These are phyloP conservation scores for Aspergillus pseudonomiae DNA, from an alignment of 2,329 filamentous ascomycete species.

Conservation along the genomic window DNA sequence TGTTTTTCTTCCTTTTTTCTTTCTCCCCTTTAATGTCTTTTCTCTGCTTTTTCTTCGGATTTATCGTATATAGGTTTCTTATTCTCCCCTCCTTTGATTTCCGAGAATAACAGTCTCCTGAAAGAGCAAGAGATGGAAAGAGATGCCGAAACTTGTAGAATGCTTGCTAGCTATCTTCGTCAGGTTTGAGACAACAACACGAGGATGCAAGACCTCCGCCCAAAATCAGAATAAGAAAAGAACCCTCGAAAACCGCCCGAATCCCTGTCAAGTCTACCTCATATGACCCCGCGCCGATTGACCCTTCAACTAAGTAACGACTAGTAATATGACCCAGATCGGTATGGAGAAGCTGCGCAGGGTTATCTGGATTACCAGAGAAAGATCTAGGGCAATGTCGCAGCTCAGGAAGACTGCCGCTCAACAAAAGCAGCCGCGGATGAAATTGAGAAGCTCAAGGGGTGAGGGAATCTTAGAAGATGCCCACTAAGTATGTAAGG, in stretches of 20 bases:
- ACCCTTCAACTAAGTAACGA: slow-evolving; percentile 24
- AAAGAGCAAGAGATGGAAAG: slow-evolving; percentile 39
- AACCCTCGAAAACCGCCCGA: slow-evolving; percentile 29
- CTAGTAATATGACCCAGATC: slow-evolving; percentile 19
- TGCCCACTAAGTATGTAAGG: neutral
- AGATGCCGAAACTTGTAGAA: slow-evolving; percentile 46
- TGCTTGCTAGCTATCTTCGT: slow-evolving; percentile 51
- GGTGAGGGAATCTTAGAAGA: slow-evolving; percentile 1
- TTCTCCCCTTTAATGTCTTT: slow-evolving; percentile 21
- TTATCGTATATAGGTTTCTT: slow-evolving; percentile 21
- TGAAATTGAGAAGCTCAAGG: slow-evolving; percentile 4
- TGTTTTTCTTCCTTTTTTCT: slow-evolving; percentile 15
- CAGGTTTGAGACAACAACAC: slow-evolving; percentile 43
- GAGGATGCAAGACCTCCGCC: slow-evolving; percentile 35
- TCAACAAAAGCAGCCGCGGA: neutral
- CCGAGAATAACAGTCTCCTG: slow-evolving; percentile 29
- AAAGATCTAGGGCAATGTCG: neutral
- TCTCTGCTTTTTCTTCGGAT: slow-evolving; percentile 18
- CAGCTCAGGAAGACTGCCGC: neutral
- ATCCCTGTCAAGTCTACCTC: slow-evolving; percentile 27
- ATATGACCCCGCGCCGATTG: slow-evolving; percentile 22
- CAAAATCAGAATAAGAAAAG: slow-evolving; percentile 27
- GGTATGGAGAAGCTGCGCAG: slow-evolving; percentile 10
- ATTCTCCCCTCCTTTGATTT: slow-evolving; percentile 29
- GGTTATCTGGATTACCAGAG: neutral